Evolutionary conservation across 2,329 filamentous ascomycete genomes (phyloP).

Genomic region (Fusarium pseudonygamai): DNA sequence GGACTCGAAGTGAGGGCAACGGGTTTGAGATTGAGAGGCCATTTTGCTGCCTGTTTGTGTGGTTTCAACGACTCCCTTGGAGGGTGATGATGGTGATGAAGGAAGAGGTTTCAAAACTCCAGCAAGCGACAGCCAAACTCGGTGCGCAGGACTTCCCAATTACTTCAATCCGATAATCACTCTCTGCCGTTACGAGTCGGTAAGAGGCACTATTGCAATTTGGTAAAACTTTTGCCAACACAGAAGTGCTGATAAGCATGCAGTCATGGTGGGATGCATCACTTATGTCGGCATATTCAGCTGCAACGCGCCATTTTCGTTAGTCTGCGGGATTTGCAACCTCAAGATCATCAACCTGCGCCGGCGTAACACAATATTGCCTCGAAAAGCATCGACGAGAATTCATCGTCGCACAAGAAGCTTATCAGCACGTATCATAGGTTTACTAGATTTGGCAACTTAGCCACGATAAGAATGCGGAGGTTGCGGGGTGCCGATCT

Average conservation of each 20-base stretch:
- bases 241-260: constrained; percentile 1
- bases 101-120: not conserved
- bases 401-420: not conserved
- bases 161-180: not conserved
- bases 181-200: fast-evolving
- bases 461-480: constrained; percentile 38
- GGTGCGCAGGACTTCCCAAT: not conserved
- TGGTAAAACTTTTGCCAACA: not conserved
- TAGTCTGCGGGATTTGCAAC: not conserved
- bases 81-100: not conserved
- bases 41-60: not conserved
- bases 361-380: not conserved
- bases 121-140: not conserved
- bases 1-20: not conserved
- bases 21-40: not conserved
- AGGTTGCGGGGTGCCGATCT: constrained; percentile 16
- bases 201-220: not conserved
- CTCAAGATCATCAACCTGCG: not conserved
- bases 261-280: not conserved
- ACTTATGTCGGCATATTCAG: not conserved
- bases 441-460: constrained; percentile 33
- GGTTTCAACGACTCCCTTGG: not conserved
- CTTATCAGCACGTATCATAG: constrained; percentile 12
- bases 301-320: not conserved
- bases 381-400: not conserved